Conservation (phyloP, 1,284 basidiomycete species). For the Singerocomus inundabilis region DNA sequence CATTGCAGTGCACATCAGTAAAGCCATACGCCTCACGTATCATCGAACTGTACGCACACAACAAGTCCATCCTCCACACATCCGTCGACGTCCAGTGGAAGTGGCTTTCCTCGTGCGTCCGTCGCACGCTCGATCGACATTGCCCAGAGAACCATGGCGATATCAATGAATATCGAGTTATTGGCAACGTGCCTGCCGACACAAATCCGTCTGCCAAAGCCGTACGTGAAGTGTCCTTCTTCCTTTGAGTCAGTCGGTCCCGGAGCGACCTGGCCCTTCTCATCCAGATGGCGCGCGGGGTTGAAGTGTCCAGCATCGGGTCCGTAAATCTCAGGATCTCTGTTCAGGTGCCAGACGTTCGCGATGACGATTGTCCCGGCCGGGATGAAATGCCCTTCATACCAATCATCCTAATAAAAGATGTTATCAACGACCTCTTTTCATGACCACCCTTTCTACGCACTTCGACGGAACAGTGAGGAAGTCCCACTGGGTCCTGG, state of each 20-base stretch:
- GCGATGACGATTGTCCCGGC: slow-evolving; percentile 16
- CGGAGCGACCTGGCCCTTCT: not conserved
- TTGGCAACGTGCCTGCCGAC: slow-evolving; percentile 8
- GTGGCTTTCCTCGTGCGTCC: too few species aligned
- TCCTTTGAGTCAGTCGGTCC: too few species aligned
- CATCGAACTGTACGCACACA: too few species aligned
- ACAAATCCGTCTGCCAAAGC: too few species aligned
- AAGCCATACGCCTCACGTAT: too few species aligned
- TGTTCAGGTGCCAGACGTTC: slow-evolving; percentile 17
- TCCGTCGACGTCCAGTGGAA: too few species aligned
- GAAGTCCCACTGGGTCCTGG: slow-evolving; percentile 5
- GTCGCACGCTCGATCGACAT: too few species aligned
- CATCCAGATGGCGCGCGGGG: slow-evolving; percentile 7
- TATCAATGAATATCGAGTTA: slow-evolving; percentile 24
- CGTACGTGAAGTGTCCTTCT: too few species aligned
- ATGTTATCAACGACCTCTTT: not conserved
- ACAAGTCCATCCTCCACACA: too few species aligned
- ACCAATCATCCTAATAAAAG: slow-evolving; percentile 9
- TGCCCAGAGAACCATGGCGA: slow-evolving; percentile 8
- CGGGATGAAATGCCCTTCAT: slow-evolving; percentile 18
- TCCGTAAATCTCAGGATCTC: slow-evolving; percentile 13
- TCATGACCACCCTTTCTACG: not conserved
- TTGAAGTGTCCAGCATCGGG: slow-evolving; percentile 10
- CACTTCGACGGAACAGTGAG: not conserved
- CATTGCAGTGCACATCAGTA: too few species aligned